Base-by-base conservation (phyloP, 176 grass and related monocot species). In the Panicum miliaceum region DNA sequence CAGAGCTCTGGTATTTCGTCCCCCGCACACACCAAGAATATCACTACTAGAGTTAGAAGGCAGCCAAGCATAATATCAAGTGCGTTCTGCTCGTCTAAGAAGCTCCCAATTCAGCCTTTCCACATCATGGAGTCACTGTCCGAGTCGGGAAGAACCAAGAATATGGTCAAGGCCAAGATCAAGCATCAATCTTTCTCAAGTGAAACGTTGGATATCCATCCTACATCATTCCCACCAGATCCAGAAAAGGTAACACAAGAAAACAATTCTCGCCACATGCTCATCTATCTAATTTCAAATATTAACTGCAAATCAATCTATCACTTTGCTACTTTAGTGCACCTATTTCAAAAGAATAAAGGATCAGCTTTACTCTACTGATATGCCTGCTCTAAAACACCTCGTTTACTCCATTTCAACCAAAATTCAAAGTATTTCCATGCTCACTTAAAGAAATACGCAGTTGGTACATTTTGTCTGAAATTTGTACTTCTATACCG, bases 1-100 rank as follows among this genome's bases (percentile, higher is more conserved):
- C 96, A 91, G 59, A 98, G 93, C 68, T 95, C 93, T 12, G 90
- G 90, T 73, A 84, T 93, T 82, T 86, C 93, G 18, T 98, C 96
- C 50, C 96, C 96, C 0, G 89, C 91, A 8, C 91, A 95, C 73
- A 84, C 85, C n/a, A 98, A 95, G 73, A 87, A 20, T 15, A 47
- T 84, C 54, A 63, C 36, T 42, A 53, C 74, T 23, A 77, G 82
- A 43, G 50, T 77, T 29, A 89, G 89, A 65, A 91, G 94, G 64
- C 93, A 93, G 2, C 93, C 91, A 7, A 93, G 85, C 83, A 90
- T 98, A 82, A 95, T 95, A 88, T 90, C 96, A 19, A 95, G 89
- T 86, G 83, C 93, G 54, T 98, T 98, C 73, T 98, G 96, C 87
- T 98, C 93, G 64, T 95, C 96, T 12, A 95, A 95, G 57, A 95